Conservation (phyloP, 2,329 filamentous ascomycete species). For the Grosmannia penicillata region DNA sequence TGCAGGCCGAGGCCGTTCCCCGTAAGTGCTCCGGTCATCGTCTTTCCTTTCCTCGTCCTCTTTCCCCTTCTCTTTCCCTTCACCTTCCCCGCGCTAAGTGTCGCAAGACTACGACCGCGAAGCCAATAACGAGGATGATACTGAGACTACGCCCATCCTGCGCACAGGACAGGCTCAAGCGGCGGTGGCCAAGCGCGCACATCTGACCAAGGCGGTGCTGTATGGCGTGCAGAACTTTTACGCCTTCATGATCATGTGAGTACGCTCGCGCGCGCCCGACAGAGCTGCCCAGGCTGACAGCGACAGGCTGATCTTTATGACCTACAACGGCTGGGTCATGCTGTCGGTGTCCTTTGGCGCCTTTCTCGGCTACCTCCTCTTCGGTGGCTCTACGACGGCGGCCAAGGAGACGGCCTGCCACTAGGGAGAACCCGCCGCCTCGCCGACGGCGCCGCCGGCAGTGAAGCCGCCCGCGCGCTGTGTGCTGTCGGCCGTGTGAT, state of each 20-base stretch:
- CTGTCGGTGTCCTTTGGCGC: slow-evolving; percentile 76
- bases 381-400: slow-evolving; percentile 54
- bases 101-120: slow-evolving; percentile 4
- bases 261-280: slow-evolving; percentile 13
- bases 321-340: slow-evolving; percentile 99
- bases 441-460: no score
- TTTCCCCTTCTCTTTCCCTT: neutral
- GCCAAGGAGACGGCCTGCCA: slow-evolving; percentile 88
- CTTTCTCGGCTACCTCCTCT: slow-evolving; percentile 74
- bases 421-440: slow-evolving; percentile 21
- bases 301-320: slow-evolving; percentile 91
- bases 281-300: neutral
- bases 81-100: slow-evolving; percentile 1
- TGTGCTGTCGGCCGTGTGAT: no score
- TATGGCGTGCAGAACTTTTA: slow-evolving; percentile 96
- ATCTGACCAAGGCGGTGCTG: slow-evolving; percentile 64
- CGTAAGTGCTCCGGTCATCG: slow-evolving; percentile 29
- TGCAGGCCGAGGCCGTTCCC: slow-evolving; percentile 30
- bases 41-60: neutral
- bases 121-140: slow-evolving; percentile 30
- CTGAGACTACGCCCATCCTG: slow-evolving; percentile 49
- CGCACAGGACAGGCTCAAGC: slow-evolving; percentile 58
- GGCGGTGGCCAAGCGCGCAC: slow-evolving; percentile 49
- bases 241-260: slow-evolving; percentile 98
- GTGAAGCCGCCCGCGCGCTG: no score